Percentiles rank a stretch among this genome's conserved stretches.
These are phyloP conservation scores for Cyclotella kingstonii DNA, from an alignment of 108 stramenopile genomes.

Conservation along the genomic window DNA sequence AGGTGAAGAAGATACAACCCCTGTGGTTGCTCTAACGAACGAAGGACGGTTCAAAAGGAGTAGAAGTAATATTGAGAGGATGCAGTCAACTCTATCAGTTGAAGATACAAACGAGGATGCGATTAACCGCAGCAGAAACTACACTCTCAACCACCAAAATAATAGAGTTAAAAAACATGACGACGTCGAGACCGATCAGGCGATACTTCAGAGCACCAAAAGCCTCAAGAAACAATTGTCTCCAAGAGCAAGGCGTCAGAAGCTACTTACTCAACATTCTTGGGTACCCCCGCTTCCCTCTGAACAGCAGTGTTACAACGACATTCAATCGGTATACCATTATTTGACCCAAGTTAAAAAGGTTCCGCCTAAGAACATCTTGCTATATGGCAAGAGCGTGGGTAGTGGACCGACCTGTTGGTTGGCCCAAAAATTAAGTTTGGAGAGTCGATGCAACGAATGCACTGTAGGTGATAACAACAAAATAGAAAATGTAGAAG, in stretches of 20 bases:
- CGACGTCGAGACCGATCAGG: too few species aligned
- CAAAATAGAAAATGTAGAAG: not conserved
- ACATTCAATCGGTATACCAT: conserved; percentile 69
- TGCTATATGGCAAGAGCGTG: conserved; percentile 69
- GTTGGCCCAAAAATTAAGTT: conserved; percentile 49
- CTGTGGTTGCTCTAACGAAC: not conserved
- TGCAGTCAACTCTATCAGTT: too few species aligned
- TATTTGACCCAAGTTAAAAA: conserved; percentile 51
- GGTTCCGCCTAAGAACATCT: conserved; percentile 53
- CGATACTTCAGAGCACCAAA: too few species aligned
- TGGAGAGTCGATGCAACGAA: not conserved
- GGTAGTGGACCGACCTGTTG: conserved; percentile 76
- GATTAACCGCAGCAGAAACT: too few species aligned
- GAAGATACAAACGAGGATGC: too few species aligned
- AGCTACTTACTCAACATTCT: conserved; percentile 9
- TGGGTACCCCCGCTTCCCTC: conserved; percentile 37
- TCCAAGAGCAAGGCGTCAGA: conserved; percentile 5
- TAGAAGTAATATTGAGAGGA: conserved; percentile 1
- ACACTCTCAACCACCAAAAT: not conserved
- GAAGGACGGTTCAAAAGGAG: not conserved
- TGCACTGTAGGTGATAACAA: too few species aligned
- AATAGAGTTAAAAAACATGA: too few species aligned
- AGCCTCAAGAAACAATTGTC: not conserved
- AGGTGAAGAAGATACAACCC: not conserved
- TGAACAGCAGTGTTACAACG: conserved; percentile 65